phyloP scores from a whole-genome alignment of 306 rosid genomes.

The Malus sylvestris region DNA sequence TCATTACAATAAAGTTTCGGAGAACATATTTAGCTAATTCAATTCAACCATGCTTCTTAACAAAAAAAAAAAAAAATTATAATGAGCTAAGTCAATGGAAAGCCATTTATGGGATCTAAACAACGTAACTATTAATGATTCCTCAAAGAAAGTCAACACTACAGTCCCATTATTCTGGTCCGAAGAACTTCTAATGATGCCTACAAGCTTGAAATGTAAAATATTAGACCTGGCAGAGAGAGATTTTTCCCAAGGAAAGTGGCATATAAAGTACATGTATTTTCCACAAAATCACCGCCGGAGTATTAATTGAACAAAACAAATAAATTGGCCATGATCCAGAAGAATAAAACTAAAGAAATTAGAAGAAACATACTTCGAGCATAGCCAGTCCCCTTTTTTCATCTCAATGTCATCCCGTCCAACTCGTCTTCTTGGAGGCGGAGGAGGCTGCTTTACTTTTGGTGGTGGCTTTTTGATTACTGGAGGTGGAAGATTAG shows the following conservation, averaged over 20 bases:
- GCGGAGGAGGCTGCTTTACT: conserved; percentile 93
- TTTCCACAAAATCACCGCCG: not conserved
- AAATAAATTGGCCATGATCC: not conserved
- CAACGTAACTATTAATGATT: not conserved
- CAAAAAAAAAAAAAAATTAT: not conserved
- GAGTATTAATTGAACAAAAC: not conserved
- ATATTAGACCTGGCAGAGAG: not conserved
- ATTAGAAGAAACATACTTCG: conserved; percentile 57
- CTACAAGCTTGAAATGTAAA: not conserved
- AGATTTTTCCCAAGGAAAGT: not conserved
- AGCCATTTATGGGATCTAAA: not conserved
- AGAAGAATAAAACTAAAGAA: conserved; percentile 11
- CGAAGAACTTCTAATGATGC: not conserved
- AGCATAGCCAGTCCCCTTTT: conserved; percentile 97
- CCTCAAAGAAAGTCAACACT: not conserved
- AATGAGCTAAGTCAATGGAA: not conserved
- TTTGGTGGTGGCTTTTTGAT: conserved; percentile 79
- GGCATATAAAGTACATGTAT: conserved; percentile 5
- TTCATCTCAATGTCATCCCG: conserved; percentile 98
- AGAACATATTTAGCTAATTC: not conserved
- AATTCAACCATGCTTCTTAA: not conserved
- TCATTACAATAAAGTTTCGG: not conserved
- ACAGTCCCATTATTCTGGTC: not conserved
- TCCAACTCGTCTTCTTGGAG: conserved; percentile 80
- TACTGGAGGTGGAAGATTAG: conserved; percentile 82